Conservation (phyloP, 371 early-diverging fungal genomes). For the Lichtheimia ornata region DNA sequence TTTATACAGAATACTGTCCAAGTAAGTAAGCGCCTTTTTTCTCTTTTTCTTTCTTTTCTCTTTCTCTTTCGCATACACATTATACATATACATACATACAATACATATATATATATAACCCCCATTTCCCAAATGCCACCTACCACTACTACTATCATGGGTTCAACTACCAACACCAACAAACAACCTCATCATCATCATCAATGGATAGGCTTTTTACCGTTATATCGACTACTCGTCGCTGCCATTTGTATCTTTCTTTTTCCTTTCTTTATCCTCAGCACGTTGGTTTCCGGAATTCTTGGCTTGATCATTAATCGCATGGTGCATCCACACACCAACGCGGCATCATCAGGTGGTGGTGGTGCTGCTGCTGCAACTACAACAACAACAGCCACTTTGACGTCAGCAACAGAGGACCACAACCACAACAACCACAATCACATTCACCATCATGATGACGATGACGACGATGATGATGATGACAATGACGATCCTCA, state of each 20-base stretch:
- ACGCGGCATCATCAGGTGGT: constrained; percentile 7
- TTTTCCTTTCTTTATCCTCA: constrained; percentile 11
- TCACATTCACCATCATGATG: no score
- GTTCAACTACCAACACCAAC: no score
- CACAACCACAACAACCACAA: neutral
- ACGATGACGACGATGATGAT: constrained; percentile 1
- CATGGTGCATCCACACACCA: constrained; percentile 12
- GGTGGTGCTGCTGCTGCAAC: constrained; percentile 2
- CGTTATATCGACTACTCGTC: no score
- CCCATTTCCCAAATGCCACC: no score
- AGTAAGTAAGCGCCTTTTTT: neutral
- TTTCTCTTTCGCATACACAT: neutral
- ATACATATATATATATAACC: no score
- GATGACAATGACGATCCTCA: constrained; percentile 4
- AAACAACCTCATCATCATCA: no score
- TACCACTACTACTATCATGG: no score
- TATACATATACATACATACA: no score
- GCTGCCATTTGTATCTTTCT: constrained; percentile 1
- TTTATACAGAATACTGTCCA: neutral
- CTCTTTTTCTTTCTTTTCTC: neutral
- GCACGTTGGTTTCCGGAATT: constrained; percentile 13
- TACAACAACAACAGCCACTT: constrained; percentile 1
- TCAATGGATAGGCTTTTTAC: no score
- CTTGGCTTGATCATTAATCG: constrained; percentile 17
- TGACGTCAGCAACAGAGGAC: constrained; percentile 8